A percentile compares a stretch with the other conserved stretches of the same genome.
Evolutionary conservation across 495 filamentous ascomycete genomes (phyloP).

Genomic region (Neurospora sp.): DNA sequence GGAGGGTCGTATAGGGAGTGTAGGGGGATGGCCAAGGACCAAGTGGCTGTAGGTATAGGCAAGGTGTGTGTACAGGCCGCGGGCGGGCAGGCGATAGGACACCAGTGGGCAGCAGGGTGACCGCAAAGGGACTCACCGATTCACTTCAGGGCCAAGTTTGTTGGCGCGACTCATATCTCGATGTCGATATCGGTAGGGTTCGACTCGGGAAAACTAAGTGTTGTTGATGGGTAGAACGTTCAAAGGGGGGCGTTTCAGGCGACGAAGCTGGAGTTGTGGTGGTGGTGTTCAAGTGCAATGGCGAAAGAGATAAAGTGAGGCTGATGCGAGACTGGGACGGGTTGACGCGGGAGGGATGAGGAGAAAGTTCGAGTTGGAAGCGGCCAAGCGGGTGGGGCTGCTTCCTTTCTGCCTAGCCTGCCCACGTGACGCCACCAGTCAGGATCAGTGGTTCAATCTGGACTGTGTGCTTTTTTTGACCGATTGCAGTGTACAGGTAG

Average conservation of each 20-base stretch:
- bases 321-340: constrained; percentile 18
- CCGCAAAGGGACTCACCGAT: constrained; percentile 53
- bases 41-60: constrained; percentile 1
- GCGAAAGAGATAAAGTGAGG: constrained; percentile 10
- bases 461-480: not conserved
- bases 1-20: constrained; percentile 1
- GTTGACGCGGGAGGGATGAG: constrained; percentile 23
- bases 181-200: constrained; percentile 19
- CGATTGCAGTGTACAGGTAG: not conserved
- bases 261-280: not conserved
- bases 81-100: not conserved
- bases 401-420: constrained; percentile 10
- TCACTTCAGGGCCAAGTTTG: constrained; percentile 94
- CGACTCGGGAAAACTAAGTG: constrained; percentile 14
- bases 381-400: constrained; percentile 9
- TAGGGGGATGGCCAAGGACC: not conserved
- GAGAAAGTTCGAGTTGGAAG: constrained; percentile 24
- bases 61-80: constrained; percentile 1
- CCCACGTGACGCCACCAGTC: constrained; percentile 18
- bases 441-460: not conserved
- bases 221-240: constrained; percentile 10
- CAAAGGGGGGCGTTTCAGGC: constrained; percentile 1
- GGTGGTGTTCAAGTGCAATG: constrained; percentile 7
- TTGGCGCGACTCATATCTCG: constrained; percentile 69
- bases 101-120: not conserved